phyloP scores from a whole-genome alignment of 2,329 filamentous ascomycete genomes.

The Achaetomium macrosporum region DNA sequence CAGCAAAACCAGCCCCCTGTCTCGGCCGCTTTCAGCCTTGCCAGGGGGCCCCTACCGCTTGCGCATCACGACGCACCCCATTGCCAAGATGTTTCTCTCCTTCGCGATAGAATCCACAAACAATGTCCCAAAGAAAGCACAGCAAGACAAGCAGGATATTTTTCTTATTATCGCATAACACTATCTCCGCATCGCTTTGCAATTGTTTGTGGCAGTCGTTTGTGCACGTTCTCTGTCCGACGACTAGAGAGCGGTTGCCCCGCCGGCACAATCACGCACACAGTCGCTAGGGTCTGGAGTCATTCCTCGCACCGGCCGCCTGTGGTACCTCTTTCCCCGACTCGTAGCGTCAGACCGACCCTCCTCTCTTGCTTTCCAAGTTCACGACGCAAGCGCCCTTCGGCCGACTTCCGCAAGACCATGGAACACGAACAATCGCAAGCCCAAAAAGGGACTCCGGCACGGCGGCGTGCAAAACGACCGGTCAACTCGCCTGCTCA shows the following conservation, averaged over 20 bases:
- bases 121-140: too few species aligned
- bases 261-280: conserved; percentile 11
- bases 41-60: too few species aligned
- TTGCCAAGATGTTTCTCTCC: too few species aligned
- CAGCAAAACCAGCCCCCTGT: too few species aligned
- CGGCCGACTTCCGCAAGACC: conserved; percentile 13
- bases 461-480: conserved; percentile 37
- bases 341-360: not conserved
- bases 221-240: too few species aligned
- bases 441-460: conserved; percentile 32
- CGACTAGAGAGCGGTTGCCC: not conserved
- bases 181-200: too few species aligned
- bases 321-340: conserved; percentile 5
- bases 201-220: too few species aligned
- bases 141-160: too few species aligned
- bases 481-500: conserved; percentile 35
- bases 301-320: conserved; percentile 1
- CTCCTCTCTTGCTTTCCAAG: not conserved
- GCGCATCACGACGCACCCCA: too few species aligned
- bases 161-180: too few species aligned
- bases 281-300: not conserved
- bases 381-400: not conserved
- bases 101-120: too few species aligned
- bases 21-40: too few species aligned
- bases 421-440: conserved; percentile 23